Conservation (phyloP, 2,329 filamentous ascomycete genomes). For the Arthroderma uncinatum region DNA sequence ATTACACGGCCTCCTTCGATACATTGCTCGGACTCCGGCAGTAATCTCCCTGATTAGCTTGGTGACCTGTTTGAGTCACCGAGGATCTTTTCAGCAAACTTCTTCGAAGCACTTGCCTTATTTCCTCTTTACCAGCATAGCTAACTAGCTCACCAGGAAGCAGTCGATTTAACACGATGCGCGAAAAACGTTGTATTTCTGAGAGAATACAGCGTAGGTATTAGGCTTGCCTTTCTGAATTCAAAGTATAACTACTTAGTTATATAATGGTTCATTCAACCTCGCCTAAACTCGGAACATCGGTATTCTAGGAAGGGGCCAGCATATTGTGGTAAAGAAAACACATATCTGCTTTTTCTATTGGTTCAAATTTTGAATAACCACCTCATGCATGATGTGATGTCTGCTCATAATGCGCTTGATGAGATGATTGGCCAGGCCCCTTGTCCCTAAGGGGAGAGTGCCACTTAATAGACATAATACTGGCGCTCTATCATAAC, state of each 20-base stretch:
- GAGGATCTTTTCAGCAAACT: too few relatives aligned
- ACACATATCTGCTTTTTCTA: not conserved
- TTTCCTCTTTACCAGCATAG: too few relatives aligned
- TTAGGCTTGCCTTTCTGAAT: not conserved
- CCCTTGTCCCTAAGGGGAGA: not conserved
- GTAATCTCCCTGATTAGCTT: conserved; percentile 5
- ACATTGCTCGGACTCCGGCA: not conserved
- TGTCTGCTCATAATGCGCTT: not conserved
- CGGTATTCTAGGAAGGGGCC: not conserved
- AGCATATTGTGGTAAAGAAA: not conserved
- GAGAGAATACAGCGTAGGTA: too few relatives aligned
- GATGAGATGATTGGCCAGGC: not conserved
- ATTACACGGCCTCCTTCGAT: conserved; percentile 2
- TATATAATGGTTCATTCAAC: not conserved
- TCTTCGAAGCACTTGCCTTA: too few relatives aligned
- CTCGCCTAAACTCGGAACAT: not conserved
- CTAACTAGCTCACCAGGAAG: too few relatives aligned
- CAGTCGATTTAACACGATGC: too few relatives aligned
- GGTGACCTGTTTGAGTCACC: too few relatives aligned
- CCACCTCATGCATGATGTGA: not conserved
- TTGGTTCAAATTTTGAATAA: not conserved
- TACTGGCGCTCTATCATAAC: too few relatives aligned
- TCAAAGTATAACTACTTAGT: too few relatives aligned
- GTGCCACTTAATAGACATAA: too few relatives aligned
- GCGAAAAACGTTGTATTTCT: too few relatives aligned